Base-by-base conservation (phyloP, 2,329 filamentous ascomycete genomes). In the Plectosphaerella plurivora region DNA sequence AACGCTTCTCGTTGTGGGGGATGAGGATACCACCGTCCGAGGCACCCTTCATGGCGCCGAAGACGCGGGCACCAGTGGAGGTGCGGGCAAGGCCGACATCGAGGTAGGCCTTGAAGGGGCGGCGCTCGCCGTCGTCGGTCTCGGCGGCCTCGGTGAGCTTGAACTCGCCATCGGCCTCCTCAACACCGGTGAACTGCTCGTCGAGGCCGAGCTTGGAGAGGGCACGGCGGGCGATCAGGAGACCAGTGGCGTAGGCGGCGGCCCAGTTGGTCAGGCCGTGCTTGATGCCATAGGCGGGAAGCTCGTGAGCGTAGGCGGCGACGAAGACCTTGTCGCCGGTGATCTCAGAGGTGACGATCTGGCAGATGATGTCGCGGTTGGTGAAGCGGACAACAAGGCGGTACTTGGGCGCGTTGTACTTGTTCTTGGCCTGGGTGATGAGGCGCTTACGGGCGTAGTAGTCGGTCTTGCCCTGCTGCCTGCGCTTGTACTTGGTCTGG, bases 401-500 rank as follows among this genome's bases (percentile, higher is more conserved):
- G 88, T 99, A 97, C 87, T 99, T 99, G 79, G 94, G 94, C 61
- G 94, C 89, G 81, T 96, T 96, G 89, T 97, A 99, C 89, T 99
- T 99, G 91, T 99, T 99, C 91, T 97, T 99, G 81, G 94, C 94
- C 86, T 99, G 94, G 82, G 91, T 92, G 84, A 97, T 94, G 77
- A 99, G 85, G 73, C 94, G 89, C 90, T 97, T 97, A 77, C 94
- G 93, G 74, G 94, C 94, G 78, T 97, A 97, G 91, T 99, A 99
- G 77, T 99, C 94, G 82, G 94, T 99, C 89, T 99, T 99, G 74
- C 94, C 94, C 71, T 88, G 73, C 65, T 90, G 86, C 78, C 94
- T 88, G 75, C 94, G 92, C 84, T 91, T 94, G 89, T 97, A 99
- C 88, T 99, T 99, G 74, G 94, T 97, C 84, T 99, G 94, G 86